phyloP scores from a whole-genome alignment of 345 rosid genomes.

The Aurinia saxatilis region DNA sequence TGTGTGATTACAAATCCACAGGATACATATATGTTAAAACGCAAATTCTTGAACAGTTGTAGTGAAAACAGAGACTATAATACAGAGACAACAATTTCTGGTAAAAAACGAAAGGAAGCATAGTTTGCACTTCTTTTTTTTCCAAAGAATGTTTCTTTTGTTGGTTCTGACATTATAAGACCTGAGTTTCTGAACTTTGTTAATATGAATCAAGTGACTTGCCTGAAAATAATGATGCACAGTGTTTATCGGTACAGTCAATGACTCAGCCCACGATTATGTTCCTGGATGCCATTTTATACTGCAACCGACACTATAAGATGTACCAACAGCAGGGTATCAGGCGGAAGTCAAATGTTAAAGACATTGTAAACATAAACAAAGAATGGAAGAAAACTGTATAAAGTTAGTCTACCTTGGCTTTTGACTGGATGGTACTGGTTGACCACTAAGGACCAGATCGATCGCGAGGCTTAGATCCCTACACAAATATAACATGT shows the following conservation, averaged over 20 bases:
- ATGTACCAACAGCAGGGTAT: constrained; percentile 3
- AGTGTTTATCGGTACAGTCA: neutral
- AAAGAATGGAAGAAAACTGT: neutral
- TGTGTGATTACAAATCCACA: neutral
- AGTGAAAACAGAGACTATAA: no score
- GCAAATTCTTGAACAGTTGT: neutral
- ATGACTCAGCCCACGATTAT: constrained; percentile 15
- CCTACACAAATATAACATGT: constrained; percentile 28
- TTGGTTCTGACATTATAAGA: neutral
- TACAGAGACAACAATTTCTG: no score
- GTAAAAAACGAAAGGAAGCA: neutral
- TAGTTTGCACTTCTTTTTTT: neutral
- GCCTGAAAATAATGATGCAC: constrained; percentile 12
- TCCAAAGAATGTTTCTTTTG: no score
- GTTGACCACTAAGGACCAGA: constrained; percentile 71
- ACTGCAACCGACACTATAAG: constrained; percentile 84
- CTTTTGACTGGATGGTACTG: constrained; percentile 54
- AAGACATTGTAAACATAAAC: constrained; percentile 3
- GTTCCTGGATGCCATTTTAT: constrained; percentile 81
- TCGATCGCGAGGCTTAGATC: constrained; percentile 69
- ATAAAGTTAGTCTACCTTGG: constrained; percentile 47
- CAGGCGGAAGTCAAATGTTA: constrained; percentile 8
- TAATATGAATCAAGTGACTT: neutral
- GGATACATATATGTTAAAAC: neutral
- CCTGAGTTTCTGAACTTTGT: neutral